These are phyloP conservation scores for Lactifluus volemus DNA, from an alignment of 768 basidiomycete species.

Conservation along the genomic window DNA sequence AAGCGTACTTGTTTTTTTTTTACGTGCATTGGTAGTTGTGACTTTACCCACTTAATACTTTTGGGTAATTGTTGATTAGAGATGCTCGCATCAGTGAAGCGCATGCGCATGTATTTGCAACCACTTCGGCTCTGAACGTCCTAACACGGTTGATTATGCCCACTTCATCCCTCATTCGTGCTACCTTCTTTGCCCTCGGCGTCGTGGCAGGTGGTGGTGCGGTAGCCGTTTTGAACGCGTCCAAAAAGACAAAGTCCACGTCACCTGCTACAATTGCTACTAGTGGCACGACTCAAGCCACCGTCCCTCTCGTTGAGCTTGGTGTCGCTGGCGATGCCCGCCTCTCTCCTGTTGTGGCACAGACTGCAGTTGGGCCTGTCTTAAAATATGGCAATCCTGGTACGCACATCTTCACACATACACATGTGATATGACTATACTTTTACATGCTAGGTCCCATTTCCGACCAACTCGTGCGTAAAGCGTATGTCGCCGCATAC, in stretches of 20 bases:
- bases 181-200: constrained; percentile 75
- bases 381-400: constrained; percentile 82
- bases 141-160: constrained; percentile 28
- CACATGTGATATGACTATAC: not conserved
- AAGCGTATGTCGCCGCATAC: constrained; percentile 84
- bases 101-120: not conserved
- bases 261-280: not conserved
- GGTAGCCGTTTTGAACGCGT: constrained; percentile 40
- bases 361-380: constrained; percentile 29
- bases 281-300: constrained; percentile 10
- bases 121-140: not conserved
- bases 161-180: constrained; percentile 44
- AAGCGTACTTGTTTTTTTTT: constrained; percentile 4
- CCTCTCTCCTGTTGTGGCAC: constrained; percentile 30
- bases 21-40: constrained; percentile 18
- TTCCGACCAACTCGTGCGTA: constrained; percentile 66
- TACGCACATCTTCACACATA: constrained; percentile 23
- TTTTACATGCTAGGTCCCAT: constrained; percentile 57
- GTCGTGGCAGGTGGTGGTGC: constrained; percentile 74
- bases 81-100: not conserved
- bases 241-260: constrained; percentile 21
- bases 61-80: constrained; percentile 19
- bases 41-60: constrained; percentile 16
- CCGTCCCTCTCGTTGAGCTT: constrained; percentile 32
- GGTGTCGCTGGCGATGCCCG: constrained; percentile 37